Percentiles rank a stretch among this genome's conserved stretches.
These are phyloP conservation scores for Begonia masoniana DNA, from an alignment of 306 rosid genomes.

Conservation along the genomic window DNA sequence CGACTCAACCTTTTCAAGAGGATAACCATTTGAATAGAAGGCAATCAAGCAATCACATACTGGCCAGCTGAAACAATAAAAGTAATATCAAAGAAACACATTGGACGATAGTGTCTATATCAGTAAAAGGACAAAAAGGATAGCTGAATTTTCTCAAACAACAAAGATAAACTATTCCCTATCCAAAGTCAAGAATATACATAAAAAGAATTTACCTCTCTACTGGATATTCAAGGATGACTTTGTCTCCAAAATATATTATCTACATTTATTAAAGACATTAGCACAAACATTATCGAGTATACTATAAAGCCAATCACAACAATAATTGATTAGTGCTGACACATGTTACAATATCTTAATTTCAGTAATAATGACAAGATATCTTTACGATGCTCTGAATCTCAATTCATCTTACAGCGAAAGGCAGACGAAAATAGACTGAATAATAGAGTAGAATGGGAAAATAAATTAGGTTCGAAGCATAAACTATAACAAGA, in stretches of 20 bases:
- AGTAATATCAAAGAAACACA: background rate
- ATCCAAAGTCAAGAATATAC: constrained; percentile 1
- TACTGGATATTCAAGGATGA: constrained; percentile 75
- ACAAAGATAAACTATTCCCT: too few relatives aligned
- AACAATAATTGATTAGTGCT: background rate
- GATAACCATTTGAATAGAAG: constrained; percentile 86
- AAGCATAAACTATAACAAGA: background rate
- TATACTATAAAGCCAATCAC: background rate
- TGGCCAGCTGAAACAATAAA: constrained; percentile 82
- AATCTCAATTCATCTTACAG: background rate
- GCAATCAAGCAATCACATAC: constrained; percentile 93
- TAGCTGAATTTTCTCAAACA: too few relatives aligned
- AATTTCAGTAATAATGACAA: background rate
- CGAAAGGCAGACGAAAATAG: constrained; percentile 11
- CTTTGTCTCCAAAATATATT: constrained; percentile 73
- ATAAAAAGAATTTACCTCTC: constrained; percentile 49
- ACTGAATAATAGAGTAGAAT: background rate
- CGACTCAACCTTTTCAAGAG: constrained; percentile 82
- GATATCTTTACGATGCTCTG: background rate
- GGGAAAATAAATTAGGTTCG: constrained; percentile 2
- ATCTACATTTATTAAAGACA: constrained; percentile 28
- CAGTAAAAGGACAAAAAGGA: too few relatives aligned
- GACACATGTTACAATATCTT: background rate
- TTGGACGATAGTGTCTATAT: too few relatives aligned
- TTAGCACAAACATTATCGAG: constrained; percentile 6